A percentile compares a stretch with the other conserved stretches of the same genome.
Conservation (phyloP, 257 asterid species). For the Cynanchum wilfordii region DNA sequence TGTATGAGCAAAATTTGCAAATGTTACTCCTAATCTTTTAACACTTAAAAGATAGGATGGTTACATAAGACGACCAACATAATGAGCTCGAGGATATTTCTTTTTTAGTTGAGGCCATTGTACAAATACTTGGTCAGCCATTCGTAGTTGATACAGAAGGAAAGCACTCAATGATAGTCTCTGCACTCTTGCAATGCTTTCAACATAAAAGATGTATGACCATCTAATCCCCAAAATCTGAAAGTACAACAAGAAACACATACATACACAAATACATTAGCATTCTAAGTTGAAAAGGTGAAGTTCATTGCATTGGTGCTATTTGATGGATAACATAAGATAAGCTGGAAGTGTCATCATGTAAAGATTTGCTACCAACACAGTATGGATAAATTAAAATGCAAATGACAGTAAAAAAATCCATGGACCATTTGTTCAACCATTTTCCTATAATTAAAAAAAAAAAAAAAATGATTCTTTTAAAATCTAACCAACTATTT, state of each 20-base stretch:
- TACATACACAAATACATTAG: slow-evolving; percentile 8
- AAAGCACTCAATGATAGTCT: slow-evolving; percentile 81
- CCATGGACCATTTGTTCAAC: background rate
- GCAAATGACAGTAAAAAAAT: background rate
- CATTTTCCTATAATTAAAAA: too few species aligned
- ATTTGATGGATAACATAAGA: background rate
- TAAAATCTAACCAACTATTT: too few species aligned
- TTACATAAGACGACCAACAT: slow-evolving; percentile 84
- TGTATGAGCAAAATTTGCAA: background rate
- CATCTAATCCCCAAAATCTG: slow-evolving; percentile 79
- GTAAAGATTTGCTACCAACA: background rate
- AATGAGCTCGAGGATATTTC: slow-evolving; percentile 41
- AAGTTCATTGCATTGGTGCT: background rate
- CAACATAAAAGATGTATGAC: slow-evolving; percentile 84
- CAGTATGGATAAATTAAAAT: background rate
- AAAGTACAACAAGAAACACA: slow-evolving; percentile 11
- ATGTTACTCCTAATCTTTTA: background rate
- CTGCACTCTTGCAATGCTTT: slow-evolving; percentile 93
- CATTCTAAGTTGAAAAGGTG: background rate
- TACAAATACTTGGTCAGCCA: slow-evolving; percentile 87
- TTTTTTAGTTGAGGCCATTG: slow-evolving; percentile 86
- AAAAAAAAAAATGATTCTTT: too few species aligned
- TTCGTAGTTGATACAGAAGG: slow-evolving; percentile 66
- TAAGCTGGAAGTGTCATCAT: background rate
- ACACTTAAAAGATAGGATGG: background rate